Conservation (phyloP, 2,329 filamentous ascomycete species). For the Endoconidiophora polonica region DNA sequence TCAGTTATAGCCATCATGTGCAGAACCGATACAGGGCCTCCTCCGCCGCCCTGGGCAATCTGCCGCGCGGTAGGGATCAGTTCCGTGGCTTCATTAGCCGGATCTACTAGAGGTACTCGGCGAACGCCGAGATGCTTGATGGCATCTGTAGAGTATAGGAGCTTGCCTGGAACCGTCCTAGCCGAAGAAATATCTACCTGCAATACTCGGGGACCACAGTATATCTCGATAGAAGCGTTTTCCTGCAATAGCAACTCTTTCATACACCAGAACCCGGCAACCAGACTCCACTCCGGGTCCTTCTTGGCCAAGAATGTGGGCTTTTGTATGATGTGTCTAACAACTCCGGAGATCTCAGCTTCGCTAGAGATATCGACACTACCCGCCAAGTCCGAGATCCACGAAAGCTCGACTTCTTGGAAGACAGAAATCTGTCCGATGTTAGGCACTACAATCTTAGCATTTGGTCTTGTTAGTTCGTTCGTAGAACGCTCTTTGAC, state of each 20-base stretch:
- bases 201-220: too few relatives aligned
- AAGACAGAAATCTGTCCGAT: neutral
- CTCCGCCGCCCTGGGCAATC: too few relatives aligned
- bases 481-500: too few relatives aligned
- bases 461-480: neutral
- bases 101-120: neutral
- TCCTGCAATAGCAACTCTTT: neutral
- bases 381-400: neutral
- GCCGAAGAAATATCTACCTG: too few relatives aligned
- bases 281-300: neutral
- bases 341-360: neutral
- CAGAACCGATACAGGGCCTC: neutral
- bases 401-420: neutral
- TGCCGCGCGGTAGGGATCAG: too few relatives aligned
- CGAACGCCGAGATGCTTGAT: neutral
- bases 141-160: neutral
- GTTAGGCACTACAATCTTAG: neutral
- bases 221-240: neutral
- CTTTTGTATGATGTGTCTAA: neutral
- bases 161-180: neutral
- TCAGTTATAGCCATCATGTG: neutral
- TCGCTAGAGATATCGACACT: neutral
- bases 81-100: too few relatives aligned
- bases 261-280: constrained; percentile 1
- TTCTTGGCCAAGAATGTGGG: neutral